Evolutionary conservation across 768 basidiomycete genomes (phyloP), one percentile per base, ranked within the genome.

Genomic region (Udeniomyces megalosporus): DNA sequence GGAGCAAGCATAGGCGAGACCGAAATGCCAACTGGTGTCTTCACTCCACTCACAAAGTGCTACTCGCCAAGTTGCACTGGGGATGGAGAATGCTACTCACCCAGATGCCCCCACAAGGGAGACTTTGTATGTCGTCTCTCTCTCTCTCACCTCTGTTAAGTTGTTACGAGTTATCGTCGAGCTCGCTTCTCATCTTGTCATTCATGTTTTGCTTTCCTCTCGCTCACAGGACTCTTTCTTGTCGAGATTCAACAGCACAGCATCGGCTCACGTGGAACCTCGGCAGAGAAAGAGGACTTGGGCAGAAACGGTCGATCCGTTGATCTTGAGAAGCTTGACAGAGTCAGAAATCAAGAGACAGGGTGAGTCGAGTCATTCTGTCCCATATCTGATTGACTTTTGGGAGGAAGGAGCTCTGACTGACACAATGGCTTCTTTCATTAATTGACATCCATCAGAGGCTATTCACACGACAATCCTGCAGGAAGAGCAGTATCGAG

Each of bases 31-130:
- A 92, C 88, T 0, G 90, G 87, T 2, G 85, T 99, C 4, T 80
- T 91, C 67, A 93, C 90, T 1, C 81, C 85, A 74, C 76, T 95
- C 63, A 93, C 92, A 5, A 80, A 82, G 67, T 99, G 95, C 72
- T 96, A 93, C 74, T 82, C 85, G 1, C 83, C 88, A 0, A 84
- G 81, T 63, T 96, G 92, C 71, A 80, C 80, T 46, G 89, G 89
- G 34, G 88, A 84, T 28, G 73, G 76, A 15, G 78, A 82, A 2
- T 95, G 91, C 71, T 95, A 92, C 73, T 81, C 88, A 2, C 84
- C 80, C 73, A 77, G 80, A 8, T 95, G 91, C 75, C 72, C 66
- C 24, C 49, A 44, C 26, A 51, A 51, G 53, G 38, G 38, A 42
- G 38, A 42, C 17, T 42, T 42, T 42, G 38, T 42, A 17, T 8